Evolutionary conservation across 306 rosid species (phyloP).

Genomic region (Cercis canadensis): DNA sequence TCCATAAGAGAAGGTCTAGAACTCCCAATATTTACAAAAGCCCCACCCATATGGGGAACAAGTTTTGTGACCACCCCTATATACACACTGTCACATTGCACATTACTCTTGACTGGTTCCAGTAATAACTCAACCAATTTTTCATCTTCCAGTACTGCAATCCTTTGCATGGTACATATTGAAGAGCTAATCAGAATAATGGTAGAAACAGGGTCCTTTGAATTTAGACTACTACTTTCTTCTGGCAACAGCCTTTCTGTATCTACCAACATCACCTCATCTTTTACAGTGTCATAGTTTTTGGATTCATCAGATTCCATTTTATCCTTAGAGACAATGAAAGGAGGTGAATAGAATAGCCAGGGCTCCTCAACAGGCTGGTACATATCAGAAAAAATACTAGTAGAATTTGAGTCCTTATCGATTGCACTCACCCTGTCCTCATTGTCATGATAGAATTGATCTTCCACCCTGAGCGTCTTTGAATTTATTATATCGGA

Average conservation of each 20-base stretch:
- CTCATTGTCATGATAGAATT: constrained; percentile 46
- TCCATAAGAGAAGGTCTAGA: constrained; percentile 87
- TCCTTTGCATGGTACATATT: constrained; percentile 97
- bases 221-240: constrained; percentile 47
- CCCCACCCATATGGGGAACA: constrained; percentile 97
- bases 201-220: constrained; percentile 66
- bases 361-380: constrained; percentile 95
- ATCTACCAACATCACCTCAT: constrained; percentile 54
- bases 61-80: constrained; percentile 84
- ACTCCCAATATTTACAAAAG: constrained; percentile 86
- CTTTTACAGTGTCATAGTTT: constrained; percentile 43
- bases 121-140: constrained; percentile 84
- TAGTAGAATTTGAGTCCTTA: constrained; percentile 47
- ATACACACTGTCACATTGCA: constrained; percentile 92
- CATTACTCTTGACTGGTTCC: constrained; percentile 94
- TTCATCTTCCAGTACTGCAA: constrained; percentile 89
- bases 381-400: constrained; percentile 50
- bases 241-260: constrained; percentile 57
- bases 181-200: constrained; percentile 85
- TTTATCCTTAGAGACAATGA: constrained; percentile 47
- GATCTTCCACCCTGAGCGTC: constrained; percentile 48
- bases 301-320: constrained; percentile 47
- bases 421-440: constrained; percentile 33
- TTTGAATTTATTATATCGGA: constrained; percentile 51
- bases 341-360: constrained; percentile 56